Evolutionary conservation across 208 protist genomes (phyloP).

Genomic region (Acanthamoeba royreba): DNA sequence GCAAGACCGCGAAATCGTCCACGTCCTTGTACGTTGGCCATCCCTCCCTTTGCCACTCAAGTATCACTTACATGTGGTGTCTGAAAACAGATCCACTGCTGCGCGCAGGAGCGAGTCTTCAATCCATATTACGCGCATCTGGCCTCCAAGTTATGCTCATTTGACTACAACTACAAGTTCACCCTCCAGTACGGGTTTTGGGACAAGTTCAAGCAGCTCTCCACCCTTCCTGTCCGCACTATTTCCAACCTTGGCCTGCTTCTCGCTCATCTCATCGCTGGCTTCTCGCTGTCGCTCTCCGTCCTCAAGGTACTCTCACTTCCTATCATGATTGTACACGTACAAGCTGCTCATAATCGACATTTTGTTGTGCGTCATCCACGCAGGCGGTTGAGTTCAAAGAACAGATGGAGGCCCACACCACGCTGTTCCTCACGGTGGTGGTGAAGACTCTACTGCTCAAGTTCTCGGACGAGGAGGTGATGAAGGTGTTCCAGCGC

Average conservation of each 20-base stretch:
- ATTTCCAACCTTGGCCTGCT: background rate
- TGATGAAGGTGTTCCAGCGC: background rate
- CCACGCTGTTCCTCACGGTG: background rate
- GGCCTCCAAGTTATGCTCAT: background rate
- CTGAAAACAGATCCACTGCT: background rate
- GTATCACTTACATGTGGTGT: background rate
- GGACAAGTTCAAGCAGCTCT: constrained; percentile 29
- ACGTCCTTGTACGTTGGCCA: background rate
- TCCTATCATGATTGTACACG: background rate
- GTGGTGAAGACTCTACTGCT: background rate
- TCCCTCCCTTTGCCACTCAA: background rate
- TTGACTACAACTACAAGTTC: constrained; percentile 11
- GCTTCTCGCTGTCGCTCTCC: constrained; percentile 21
- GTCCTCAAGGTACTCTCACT: background rate
- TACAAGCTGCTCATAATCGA: background rate
- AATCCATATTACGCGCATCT: constrained; percentile 15
- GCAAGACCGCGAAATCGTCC: constrained; percentile 24
- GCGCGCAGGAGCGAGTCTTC: background rate
- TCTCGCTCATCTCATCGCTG: background rate
- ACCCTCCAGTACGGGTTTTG: constrained; percentile 28
- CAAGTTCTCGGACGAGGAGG: background rate
- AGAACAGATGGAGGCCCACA: background rate
- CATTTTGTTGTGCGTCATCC: background rate
- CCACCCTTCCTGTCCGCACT: background rate
- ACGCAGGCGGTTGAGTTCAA: background rate